phyloP scores from a whole-genome alignment of 768 basidiomycete species.

The Russula virescens region DNA sequence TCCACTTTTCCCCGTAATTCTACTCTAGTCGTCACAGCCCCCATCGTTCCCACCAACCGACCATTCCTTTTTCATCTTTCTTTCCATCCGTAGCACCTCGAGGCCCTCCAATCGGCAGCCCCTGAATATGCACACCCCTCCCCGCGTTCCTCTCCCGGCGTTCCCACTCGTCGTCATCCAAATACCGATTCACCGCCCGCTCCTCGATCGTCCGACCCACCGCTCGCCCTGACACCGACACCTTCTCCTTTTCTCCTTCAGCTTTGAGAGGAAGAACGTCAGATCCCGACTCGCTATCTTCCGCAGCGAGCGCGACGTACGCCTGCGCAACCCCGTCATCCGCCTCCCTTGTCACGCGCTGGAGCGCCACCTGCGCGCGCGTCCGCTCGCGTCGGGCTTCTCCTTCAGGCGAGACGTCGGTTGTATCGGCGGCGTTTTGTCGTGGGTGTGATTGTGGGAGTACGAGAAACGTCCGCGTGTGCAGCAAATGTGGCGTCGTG shows the following conservation, averaged over 20 bases:
- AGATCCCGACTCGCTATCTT: constrained; percentile 30
- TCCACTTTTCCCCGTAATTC: too few relatives aligned
- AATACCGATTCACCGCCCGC: constrained; percentile 51
- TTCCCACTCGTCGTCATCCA: constrained; percentile 73
- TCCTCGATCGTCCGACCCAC: constrained; percentile 34
- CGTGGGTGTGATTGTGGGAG: constrained; percentile 41
- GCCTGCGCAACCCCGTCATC: constrained; percentile 62
- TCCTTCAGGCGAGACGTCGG: constrained; percentile 32
- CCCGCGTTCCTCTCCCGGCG: constrained; percentile 32
- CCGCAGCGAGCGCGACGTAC: constrained; percentile 66
- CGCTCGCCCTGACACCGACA: constrained; percentile 7
- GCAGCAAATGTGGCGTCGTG: constrained; percentile 69
- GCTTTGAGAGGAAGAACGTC: constrained; percentile 4
- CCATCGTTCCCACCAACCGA: background rate
- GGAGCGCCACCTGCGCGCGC: constrained; percentile 54
- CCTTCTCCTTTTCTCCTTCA: constrained; percentile 28
- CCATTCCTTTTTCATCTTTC: background rate
- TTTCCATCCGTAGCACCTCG: background rate
- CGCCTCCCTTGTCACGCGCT: constrained; percentile 60
- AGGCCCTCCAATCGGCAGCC: background rate
- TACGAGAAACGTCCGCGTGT: constrained; percentile 54
- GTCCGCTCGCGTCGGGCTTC: constrained; percentile 44
- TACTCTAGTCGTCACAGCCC: too few relatives aligned
- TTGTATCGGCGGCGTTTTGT: constrained; percentile 19
- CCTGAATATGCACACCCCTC: constrained; percentile 23